Evolutionary conservation across 192 early-diverging fungal genomes (phyloP), one percentile per base, ranked within the genome.

Genomic region (Dimargaris xerosporica): DNA sequence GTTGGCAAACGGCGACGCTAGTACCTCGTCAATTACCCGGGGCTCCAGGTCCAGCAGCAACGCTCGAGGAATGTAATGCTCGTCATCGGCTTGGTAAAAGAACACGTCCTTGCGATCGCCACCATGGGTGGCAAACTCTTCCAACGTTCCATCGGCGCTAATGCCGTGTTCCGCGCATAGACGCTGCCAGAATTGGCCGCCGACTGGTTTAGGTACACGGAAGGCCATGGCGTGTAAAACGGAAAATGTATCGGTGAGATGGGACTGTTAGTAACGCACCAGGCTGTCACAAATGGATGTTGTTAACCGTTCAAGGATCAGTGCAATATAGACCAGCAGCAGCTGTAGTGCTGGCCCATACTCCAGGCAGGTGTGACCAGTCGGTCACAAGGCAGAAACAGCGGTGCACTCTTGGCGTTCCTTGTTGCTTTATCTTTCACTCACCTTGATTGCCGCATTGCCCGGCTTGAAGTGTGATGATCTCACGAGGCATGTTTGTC

Each of bases 81-180:
- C 93, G 67, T 98, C 94, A 73, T 98, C 94, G n/a, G 94, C 94
- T 77, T 98, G 95, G 72, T 98, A 98, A 69, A 98, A 98, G 66
- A 98, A 98, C 11, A 98, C 95, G 68, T 98, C 95, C 69, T 98
- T 98, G 62, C 95, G 72, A 78, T 98, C 95, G 15, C 79, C 86
- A 25, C 85, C 87, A 47, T 83, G 83, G 6, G 89, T 90, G 16
- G 93, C 93, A 78, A 84, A 91, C 60, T 93, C 88, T 68, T 94
- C 87, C 34, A 98, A 78, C 26, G 84, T 94, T 9, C 95, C 95
- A 67, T 93, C 91, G n/a, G 81, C 81, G 67, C 85, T 84, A 55
- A 98, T 98, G 25, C 93, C 95, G 69, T 98, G 95, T 69, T 98
- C 93, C 28, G 81, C 78, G 73, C 93, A 98, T 46, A 98, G 81